Percentiles rank a stretch among this genome's conserved stretches.
Conservation (phyloP, 2,329 filamentous ascomycete genomes). For the Fusarium heterosporum region DNA sequence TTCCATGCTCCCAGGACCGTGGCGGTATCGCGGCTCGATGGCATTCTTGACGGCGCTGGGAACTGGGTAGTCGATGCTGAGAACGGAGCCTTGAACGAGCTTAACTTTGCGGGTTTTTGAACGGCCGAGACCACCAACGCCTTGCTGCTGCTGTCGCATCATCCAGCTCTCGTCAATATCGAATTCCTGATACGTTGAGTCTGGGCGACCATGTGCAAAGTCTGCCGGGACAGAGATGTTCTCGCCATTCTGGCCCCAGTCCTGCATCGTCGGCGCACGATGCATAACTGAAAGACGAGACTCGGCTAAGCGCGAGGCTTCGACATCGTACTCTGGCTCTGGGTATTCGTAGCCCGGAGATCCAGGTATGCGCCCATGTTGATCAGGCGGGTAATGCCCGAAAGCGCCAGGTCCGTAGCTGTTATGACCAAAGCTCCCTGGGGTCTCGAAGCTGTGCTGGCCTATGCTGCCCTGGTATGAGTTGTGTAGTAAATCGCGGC, state of each 20-base stretch:
- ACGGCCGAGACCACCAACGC: conserved; percentile 35
- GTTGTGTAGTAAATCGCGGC: conserved; percentile 32
- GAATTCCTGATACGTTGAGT: conserved; percentile 38
- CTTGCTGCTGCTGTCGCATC: conserved; percentile 39
- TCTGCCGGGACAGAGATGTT: conserved; percentile 19
- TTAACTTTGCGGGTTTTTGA: conserved; percentile 43
- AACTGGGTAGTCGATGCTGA: conserved; percentile 45
- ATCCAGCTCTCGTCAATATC: conserved; percentile 43
- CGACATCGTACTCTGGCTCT: conserved; percentile 35
- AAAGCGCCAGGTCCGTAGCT: conserved; percentile 29
- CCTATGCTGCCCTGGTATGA: conserved; percentile 27
- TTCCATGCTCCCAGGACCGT: conserved; percentile 32
- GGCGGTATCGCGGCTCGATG: conserved; percentile 39
- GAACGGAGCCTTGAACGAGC: conserved; percentile 44
- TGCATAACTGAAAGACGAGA: conserved; percentile 34
- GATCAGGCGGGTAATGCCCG: conserved; percentile 31
- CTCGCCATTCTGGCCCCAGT: conserved; percentile 32
- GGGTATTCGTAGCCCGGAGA: conserved; percentile 30
- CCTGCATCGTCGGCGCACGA: conserved; percentile 31
- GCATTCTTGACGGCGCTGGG: conserved; percentile 46
- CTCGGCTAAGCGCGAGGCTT: conserved; percentile 32
- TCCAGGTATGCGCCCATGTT: conserved; percentile 6
- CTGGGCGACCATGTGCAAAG: conserved; percentile 37
- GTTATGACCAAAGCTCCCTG: conserved; percentile 15
- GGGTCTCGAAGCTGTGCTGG: conserved; percentile 13